A percentile compares a stretch with the other conserved stretches of the same genome.
These are phyloP conservation scores for Xylariomycetidae sp. DNA, from an alignment of 2,329 filamentous ascomycete species.

Conservation along the genomic window DNA sequence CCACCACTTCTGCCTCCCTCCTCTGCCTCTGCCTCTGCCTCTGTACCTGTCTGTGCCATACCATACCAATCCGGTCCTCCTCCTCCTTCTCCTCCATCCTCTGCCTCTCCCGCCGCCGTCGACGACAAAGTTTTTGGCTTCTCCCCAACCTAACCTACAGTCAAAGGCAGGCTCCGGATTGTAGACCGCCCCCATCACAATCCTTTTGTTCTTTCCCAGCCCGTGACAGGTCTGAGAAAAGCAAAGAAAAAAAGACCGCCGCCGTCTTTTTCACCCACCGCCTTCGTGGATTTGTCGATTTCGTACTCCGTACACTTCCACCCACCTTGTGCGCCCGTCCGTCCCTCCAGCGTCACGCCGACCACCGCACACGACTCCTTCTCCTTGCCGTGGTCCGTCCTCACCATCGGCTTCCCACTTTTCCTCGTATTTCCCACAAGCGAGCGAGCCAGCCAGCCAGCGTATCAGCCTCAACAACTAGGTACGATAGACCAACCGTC, in stretches of 20 bases:
- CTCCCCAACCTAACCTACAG: slow-evolving; percentile 11
- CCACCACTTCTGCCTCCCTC: too few relatives aligned
- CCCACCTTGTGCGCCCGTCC: neutral
- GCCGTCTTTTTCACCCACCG: neutral
- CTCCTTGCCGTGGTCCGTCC: slow-evolving; percentile 3
- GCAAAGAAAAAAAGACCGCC: neutral
- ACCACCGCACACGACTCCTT: neutral
- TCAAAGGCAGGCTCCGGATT: slow-evolving; percentile 23
- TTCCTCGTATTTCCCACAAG: too few relatives aligned
- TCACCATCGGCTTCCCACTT: slow-evolving; percentile 1
- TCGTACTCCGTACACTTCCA: neutral
- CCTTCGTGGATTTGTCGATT: too few relatives aligned
- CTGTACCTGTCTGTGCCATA: too few relatives aligned
- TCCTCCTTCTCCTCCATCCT: too few relatives aligned
- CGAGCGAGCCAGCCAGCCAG: too few relatives aligned
- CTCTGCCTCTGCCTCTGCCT: too few relatives aligned
- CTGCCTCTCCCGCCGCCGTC: slow-evolving; percentile 1
- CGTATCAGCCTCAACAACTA: too few relatives aligned
- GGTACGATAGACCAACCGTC: neutral
- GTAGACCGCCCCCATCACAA: slow-evolving; percentile 12
- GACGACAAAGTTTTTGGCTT: neutral
- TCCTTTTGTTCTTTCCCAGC: slow-evolving; percentile 6
- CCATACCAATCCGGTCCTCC: too few relatives aligned
- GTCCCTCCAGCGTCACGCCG: neutral
- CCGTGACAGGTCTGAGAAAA: neutral